Conservation (phyloP, 1,284 basidiomycete genomes). For the Crepidotus sp. region DNA sequence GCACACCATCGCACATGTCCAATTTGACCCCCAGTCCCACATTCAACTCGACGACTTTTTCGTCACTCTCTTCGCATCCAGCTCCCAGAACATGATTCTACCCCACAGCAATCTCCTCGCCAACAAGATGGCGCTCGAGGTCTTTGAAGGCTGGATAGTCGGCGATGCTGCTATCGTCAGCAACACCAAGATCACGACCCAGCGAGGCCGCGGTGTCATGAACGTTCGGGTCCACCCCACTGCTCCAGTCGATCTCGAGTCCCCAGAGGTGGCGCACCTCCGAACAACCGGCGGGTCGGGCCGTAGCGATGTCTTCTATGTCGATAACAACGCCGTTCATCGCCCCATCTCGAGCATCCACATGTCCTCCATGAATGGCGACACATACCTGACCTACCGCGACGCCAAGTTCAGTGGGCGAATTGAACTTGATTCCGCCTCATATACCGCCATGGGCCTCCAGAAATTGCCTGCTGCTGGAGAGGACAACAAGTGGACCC, state of each 20-base stretch:
- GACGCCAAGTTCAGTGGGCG: slow-evolving; percentile 42
- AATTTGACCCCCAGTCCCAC: slow-evolving; percentile 37
- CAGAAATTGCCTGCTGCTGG: slow-evolving; percentile 19
- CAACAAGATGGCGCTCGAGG: slow-evolving; percentile 33
- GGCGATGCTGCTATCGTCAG: slow-evolving; percentile 41
- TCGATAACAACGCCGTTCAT: slow-evolving; percentile 32
- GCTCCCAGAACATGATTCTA: slow-evolving; percentile 36
- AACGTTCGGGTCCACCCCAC: slow-evolving; percentile 41
- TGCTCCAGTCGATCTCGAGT: slow-evolving; percentile 24
- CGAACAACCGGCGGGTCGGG: slow-evolving; percentile 42
- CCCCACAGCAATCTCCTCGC: slow-evolving; percentile 34
- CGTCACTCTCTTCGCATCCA: slow-evolving; percentile 33
- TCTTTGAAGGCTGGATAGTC: slow-evolving; percentile 50
- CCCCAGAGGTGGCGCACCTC: slow-evolving; percentile 28
- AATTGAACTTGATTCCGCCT: slow-evolving; percentile 36
- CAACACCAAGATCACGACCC: slow-evolving; percentile 35
- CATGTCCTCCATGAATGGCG: slow-evolving; percentile 37
- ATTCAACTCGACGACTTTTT: slow-evolving; percentile 36
- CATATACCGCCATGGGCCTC: slow-evolving; percentile 32
- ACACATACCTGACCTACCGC: slow-evolving; percentile 47
- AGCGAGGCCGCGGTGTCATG: slow-evolving; percentile 41
- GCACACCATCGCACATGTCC: slow-evolving; percentile 37
- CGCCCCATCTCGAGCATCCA: slow-evolving; percentile 42
- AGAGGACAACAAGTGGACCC: slow-evolving; percentile 28
- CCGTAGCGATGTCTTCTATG: slow-evolving; percentile 42